These are phyloP conservation scores for Hyaloscypha variabilis DNA, from an alignment of 495 filamentous ascomycete genomes.

Conservation along the genomic window DNA sequence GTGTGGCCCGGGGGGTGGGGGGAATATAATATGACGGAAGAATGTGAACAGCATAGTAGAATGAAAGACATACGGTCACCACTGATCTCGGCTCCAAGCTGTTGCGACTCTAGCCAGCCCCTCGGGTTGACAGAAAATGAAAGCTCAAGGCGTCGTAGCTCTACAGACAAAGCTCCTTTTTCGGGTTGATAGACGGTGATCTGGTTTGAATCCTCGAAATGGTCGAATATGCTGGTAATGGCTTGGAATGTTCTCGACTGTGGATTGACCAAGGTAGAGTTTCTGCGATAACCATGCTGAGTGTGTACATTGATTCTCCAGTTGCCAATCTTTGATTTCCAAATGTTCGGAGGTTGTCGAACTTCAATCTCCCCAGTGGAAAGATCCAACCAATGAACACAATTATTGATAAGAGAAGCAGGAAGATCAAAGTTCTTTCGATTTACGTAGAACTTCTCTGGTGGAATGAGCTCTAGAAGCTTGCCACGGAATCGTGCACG, in stretches of 20 bases:
- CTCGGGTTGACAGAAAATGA: conserved; percentile 43
- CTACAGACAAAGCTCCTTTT: conserved; percentile 25
- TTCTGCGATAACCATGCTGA: conserved; percentile 27
- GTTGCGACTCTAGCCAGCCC: conserved; percentile 43
- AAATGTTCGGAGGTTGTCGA: conserved; percentile 44
- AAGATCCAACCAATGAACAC: conserved; percentile 63
- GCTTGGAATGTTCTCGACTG: conserved; percentile 31
- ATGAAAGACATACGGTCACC: conserved; percentile 37
- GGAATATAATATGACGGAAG: no score
- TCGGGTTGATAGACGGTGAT: conserved; percentile 41
- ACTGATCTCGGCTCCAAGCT: conserved; percentile 47
- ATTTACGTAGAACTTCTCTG: conserved; percentile 29
- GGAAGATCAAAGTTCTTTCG: conserved; percentile 50
- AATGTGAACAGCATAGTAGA: no score
- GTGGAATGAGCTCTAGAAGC: conserved; percentile 41
- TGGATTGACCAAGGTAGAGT: conserved; percentile 32
- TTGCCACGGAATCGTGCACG: conserved; percentile 28
- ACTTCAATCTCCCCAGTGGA: conserved; percentile 50
- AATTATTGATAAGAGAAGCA: conserved; percentile 44
- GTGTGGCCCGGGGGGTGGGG: not conserved
- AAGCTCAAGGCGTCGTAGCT: conserved; percentile 45
- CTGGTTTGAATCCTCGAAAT: conserved; percentile 37
- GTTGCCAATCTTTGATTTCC: conserved; percentile 37
- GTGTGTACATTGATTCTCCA: conserved; percentile 36
- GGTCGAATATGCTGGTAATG: conserved; percentile 38